A percentile compares a stretch with the other conserved stretches of the same genome.
phyloP scores from a whole-genome alignment of 495 filamentous ascomycete genomes.

The Venustampulla echinocandica region DNA sequence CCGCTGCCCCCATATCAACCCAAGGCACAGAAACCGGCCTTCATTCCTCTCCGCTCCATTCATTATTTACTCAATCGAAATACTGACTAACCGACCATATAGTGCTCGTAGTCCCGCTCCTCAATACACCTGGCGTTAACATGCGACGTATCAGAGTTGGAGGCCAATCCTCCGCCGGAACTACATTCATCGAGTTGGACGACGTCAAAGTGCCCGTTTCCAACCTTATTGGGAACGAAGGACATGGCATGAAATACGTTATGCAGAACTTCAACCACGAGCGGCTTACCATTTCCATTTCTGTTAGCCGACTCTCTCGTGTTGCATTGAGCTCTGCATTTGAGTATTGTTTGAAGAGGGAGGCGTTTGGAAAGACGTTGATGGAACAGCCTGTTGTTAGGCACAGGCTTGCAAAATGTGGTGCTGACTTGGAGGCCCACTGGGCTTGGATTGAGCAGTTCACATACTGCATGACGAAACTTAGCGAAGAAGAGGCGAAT shows the following conservation, averaged over 20 bases:
- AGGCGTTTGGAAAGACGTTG: constrained; percentile 66
- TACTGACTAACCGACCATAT: too few relatives aligned
- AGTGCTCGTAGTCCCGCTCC: constrained; percentile 61
- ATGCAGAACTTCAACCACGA: constrained; percentile 87
- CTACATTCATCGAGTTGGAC: constrained; percentile 69
- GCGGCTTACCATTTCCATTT: constrained; percentile 56
- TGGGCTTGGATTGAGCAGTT: constrained; percentile 71
- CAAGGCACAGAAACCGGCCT: too few relatives aligned
- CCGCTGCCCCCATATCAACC: too few relatives aligned
- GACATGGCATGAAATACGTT: constrained; percentile 62
- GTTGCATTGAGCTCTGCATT: constrained; percentile 59
- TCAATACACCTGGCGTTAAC: constrained; percentile 50
- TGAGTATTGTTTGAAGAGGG: constrained; percentile 59
- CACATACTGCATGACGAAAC: constrained; percentile 56
- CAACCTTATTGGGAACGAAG: constrained; percentile 64
- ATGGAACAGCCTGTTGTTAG: constrained; percentile 67
- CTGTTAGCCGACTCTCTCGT: constrained; percentile 50
- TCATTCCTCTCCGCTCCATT: too few relatives aligned
- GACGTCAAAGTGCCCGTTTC: constrained; percentile 54
- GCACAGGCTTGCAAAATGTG: constrained; percentile 61
- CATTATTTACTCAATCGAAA: too few relatives aligned
- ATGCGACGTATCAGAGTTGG: constrained; percentile 56
- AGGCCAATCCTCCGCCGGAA: constrained; percentile 54
- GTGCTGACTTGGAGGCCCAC: constrained; percentile 58
- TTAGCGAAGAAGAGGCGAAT: constrained; percentile 56